Base-by-base conservation (phyloP, 805 yeast species). In the Lachancea thermotolerans region DNA sequence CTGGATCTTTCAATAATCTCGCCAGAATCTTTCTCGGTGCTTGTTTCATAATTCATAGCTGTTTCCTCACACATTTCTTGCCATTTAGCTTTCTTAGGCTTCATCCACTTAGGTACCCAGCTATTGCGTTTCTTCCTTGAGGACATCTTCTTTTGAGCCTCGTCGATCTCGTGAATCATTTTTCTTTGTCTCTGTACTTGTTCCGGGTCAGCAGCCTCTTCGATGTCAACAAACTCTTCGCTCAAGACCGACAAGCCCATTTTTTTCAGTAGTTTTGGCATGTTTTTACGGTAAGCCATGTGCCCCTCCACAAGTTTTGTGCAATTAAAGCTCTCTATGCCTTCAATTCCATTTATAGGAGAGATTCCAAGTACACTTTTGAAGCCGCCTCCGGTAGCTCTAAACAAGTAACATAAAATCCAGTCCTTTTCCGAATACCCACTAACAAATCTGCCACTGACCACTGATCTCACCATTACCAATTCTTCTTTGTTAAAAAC, bases 301-400 rank as follows among this genome's bases (percentile, higher is more conserved):
- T 93, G 99, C 1, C 99, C 99, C 49, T 85, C 89, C 3, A 91
- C 96, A 43, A 73, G 56, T 15, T 81, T 88, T 0, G 98, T 85
- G 57, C 95, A 87, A 59, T 93, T 95, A 50, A 83, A 74, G 63
- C 91, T 91, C 52, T 89, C 95, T 28, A 93, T 71, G 0, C 82
- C 85, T 18, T 75, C 72, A 16, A 78, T 67, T 39, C 66, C 70
- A 44, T 78, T 82, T 32, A 91, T 75, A 4, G 90, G 82, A 0
- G 95, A 81, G 27, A 93, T 71, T 0, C 99, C 99, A 4, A 91
- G 89, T 37, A 93, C 93, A n/a, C 87, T 76, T 56, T 85, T 82
- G 37, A 93, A 71, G 0, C 98, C 98, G 48, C 98, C 97, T 48
- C 93, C 80, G 0, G 98, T 89, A 1, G 98, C 99, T 53, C 99